A percentile compares a stretch with the other conserved stretches of the same genome.
Conservation (phyloP, 345 rosid genomes). For the Gossypium ekmanianum region DNA sequence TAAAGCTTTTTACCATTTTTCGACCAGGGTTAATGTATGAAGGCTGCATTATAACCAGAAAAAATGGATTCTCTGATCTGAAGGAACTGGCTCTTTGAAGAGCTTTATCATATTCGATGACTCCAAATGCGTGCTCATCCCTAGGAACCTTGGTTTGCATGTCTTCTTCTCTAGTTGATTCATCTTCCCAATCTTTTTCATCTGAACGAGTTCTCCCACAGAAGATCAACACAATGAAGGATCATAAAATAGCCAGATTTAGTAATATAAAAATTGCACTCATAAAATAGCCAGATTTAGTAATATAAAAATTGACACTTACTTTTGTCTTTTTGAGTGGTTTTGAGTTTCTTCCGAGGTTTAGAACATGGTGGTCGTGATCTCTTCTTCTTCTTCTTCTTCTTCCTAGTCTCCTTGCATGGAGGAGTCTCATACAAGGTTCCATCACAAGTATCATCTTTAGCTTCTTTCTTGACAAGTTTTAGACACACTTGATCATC, state of each 20-base stretch:
- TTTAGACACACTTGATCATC: neutral
- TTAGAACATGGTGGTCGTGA: neutral
- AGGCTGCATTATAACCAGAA: slow-evolving; percentile 10
- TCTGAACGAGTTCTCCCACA: neutral
- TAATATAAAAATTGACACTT: neutral
- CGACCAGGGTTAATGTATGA: slow-evolving; percentile 6
- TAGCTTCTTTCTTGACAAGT: neutral
- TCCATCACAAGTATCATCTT: neutral
- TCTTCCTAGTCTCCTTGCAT: neutral
- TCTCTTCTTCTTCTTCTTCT: neutral
- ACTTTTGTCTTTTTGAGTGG: neutral
- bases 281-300: too few relatives aligned
- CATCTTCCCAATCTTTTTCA: neutral
- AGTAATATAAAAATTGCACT: neutral
- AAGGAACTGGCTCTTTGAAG: neutral
- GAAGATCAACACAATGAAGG: neutral
- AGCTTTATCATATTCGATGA: neutral
- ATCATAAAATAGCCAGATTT: neutral
- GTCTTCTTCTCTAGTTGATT: neutral
- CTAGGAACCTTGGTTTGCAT: neutral
- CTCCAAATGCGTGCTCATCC: neutral
- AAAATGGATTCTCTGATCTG: neutral
- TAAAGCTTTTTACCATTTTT: slow-evolving; percentile 1
- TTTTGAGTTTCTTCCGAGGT: neutral
- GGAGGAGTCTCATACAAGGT: neutral